Evolutionary conservation across 163 green algal genomes (phyloP), one percentile per base, ranked within the genome.

Genomic region (Prototheca wickerhamii): DNA sequence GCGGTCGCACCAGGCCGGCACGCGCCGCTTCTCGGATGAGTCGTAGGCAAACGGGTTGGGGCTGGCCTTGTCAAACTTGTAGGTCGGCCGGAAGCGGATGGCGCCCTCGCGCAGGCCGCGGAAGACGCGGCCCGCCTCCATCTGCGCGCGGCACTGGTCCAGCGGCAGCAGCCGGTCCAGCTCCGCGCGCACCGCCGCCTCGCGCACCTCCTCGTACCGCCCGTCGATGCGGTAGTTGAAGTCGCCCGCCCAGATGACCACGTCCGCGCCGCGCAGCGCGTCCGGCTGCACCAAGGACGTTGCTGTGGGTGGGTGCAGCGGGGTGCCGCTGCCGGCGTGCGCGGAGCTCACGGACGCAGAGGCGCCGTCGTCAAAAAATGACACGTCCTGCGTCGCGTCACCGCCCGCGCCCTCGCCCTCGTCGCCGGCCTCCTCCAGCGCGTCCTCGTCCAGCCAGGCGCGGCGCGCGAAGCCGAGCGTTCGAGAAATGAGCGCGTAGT

Each of bases 41-140:
- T 96, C 89, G 60, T 96, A 96, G 1, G 71, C 77, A 2, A 71
- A 65, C 31, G 80, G 76, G 51, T 81, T 65, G 25, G 60, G 57
- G 5, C 35, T 72, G 17, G 49, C 23, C 74, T 92, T 94, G 72
- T 97, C 87, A 72, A 96, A 98, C 76, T 98, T 98, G 85, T 98
- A 98, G 2, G 92, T 98, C 61, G 92, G 92, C 34, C 78, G 71
- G 75, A 98, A 98, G 33, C 58, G 55, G 54, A 96, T 86, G 25
- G 70, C 59, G 5, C 72, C 88, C 77, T 96, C 88, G 29, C 60
- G 60, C 69, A 97, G 63, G 58, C 85, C 80, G 7, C 74, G 73
- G 71, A 97, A 97, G 17, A 90, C 77, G 34, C 54, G 61, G 3
- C 89, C 87, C 0, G 54, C 65, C 4, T 34, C 66, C 70, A 86